Base-by-base conservation (phyloP, 495 filamentous ascomycete species). In the Annulohypoxylon moriforme region DNA sequence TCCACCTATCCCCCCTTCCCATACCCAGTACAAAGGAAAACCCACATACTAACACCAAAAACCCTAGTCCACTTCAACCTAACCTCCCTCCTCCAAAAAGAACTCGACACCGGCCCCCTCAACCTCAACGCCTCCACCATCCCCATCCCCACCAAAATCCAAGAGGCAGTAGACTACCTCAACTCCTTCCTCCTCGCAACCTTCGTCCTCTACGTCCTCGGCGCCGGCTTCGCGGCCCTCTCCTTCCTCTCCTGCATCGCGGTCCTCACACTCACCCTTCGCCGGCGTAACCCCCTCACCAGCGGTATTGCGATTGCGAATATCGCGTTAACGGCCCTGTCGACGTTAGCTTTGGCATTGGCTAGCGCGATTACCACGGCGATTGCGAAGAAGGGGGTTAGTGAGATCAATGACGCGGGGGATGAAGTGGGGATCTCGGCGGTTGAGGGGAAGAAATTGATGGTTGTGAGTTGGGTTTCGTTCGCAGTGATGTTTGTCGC, bases 141-240 rank as follows among this genome's bases (percentile, higher is more conserved):
- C 29, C 75, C 86, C 14, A 91, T 92, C 84, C 88, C 90, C 1
- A 77, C 83, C n/a, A 79, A 87, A 4, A 84, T 94, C 67, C 84
- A 89, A 70, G 78, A 86, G 38, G 86, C 86, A 24, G 80, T 94
- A 60, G 79, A 89, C 62, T 84, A 83, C 1, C 75, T 89, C 60
- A 82, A 81, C 67, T 66, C 58, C 27, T 76, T 81, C 16, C 68
- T 84, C 42, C 84, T 86, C 24, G 87, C 86, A 0, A 83, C 88
- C 67, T 90, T 90, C 60, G 81, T 92, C 33, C 78, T 94, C 58
- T 93, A 92, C 74, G 86, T 84, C 66, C 82, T 93, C 8, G 89
- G 85, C 2, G 84, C 88, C 36, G 88, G 80, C 4, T 80, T 90
- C 14, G 82, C 87, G 20, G 89, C 87, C 10, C 68, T 90, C 8